Base-by-base conservation (phyloP, 441 rosid species). In the Bocquillonia castaneifolia region DNA sequence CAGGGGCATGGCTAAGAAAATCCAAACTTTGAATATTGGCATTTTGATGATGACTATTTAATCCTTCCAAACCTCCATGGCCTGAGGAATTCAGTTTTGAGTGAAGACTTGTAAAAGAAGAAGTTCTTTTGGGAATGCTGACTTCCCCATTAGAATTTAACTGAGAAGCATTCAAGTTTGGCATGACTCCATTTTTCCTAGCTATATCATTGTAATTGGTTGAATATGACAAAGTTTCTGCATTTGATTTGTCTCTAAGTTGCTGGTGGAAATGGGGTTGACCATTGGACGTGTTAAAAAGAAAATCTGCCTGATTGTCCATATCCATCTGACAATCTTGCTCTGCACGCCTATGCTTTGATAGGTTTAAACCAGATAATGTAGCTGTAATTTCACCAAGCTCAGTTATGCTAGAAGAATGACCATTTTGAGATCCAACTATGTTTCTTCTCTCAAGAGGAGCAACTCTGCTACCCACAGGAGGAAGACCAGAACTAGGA, bases 51-150 rank as follows among this genome's bases (percentile, higher is more conserved):
- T 59, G 72, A 68, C 59, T 74, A 77, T 79, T 76, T 71, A 87
- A 75, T 77, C 81, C 69, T 59, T 84, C 89, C 20, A 77, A 72
- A 74, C 60, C 72, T 78, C 81, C 93, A 70, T 82, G 61, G 65
- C 85, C 83, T 18, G 82, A 74, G 59, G 84, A 79, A 75, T 81
- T 85, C 74, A 78, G 70, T 53, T 75, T 76, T 52, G 87, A 75
- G 79, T 81, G 81, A 57, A 88, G 90, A 84, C 83, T 89, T 62
- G 86, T 81, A 36, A 88, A 86, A 72, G 95, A 91, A 74, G 80
- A 77, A 72, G 86, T 81, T 83, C 86, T 77, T 80, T 77, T 87
- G 20, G 94, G 92, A 72, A 91, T 76, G 69, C 78, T 80, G 69
- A 68, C 80, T 67, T 78, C 87, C 42, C 87, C 86, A 55, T 72